These are phyloP conservation scores for Nicotiana knightiana DNA, from an alignment of 257 asterid species.

Conservation along the genomic window DNA sequence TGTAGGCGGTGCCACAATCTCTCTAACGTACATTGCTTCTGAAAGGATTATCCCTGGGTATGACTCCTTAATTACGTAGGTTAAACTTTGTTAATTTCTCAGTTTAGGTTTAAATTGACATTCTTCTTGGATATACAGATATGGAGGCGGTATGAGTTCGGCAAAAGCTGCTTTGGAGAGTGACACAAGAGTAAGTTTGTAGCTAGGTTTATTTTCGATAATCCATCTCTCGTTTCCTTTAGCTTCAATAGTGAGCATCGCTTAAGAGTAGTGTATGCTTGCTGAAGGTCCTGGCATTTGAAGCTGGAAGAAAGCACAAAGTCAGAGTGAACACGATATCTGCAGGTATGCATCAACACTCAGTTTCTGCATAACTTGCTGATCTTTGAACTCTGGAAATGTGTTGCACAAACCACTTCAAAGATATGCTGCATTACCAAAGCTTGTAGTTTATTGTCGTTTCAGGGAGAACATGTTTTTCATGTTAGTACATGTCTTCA, in stretches of 20 bases:
- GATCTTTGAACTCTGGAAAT: not conserved
- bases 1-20: conserved; percentile 89
- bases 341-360: conserved; percentile 54
- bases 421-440: not conserved
- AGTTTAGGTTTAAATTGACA: not conserved
- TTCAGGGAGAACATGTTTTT: not conserved
- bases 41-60: conserved; percentile 98
- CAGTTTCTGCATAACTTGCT: not conserved
- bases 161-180: conserved; percentile 97
- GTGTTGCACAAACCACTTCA: not conserved
- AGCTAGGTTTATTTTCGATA: not conserved
- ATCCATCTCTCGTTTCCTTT: not conserved
- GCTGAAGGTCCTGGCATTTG: conserved; percentile 86
- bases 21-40: conserved; percentile 91
- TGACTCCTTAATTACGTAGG: not conserved
- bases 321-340: conserved; percentile 94
- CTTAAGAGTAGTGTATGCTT: conserved; percentile 9
- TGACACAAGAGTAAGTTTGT: conserved; percentile 64
- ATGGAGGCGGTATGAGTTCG: conserved; percentile 97
- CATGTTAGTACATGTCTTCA: not conserved
- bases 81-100: not conserved
- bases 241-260: not conserved
- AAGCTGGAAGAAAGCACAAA: conserved; percentile 81
- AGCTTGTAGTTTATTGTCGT: not conserved
- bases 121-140: conserved; percentile 37